These are phyloP conservation scores for Saccharomycopsis phalli DNA, from an alignment of 1,139 yeast genomes.

Conservation along the genomic window DNA sequence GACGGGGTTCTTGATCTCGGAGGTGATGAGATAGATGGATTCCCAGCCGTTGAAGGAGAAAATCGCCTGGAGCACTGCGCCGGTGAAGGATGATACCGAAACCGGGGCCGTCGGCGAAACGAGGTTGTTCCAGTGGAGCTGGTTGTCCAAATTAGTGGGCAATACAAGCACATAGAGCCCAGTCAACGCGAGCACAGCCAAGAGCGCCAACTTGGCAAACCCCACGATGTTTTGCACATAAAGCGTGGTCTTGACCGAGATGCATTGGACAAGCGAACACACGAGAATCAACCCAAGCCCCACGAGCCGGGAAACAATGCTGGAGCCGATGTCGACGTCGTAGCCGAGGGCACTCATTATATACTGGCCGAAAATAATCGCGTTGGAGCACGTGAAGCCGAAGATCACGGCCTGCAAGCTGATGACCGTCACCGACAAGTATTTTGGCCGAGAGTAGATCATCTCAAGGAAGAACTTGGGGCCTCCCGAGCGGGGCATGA, in stretches of 20 bases:
- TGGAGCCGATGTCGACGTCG: slow-evolving; percentile 30
- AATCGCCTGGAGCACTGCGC: slow-evolving; percentile 50
- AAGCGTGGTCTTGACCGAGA: slow-evolving; percentile 46
- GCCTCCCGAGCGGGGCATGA: slow-evolving; percentile 69
- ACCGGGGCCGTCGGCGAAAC: slow-evolving; percentile 25
- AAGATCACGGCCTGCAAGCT: slow-evolving; percentile 49
- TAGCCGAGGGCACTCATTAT: slow-evolving; percentile 42
- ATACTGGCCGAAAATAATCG: slow-evolving; percentile 67
- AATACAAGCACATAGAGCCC: slow-evolving; percentile 42
- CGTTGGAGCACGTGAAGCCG: slow-evolving; percentile 58
- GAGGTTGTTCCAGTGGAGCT: slow-evolving; percentile 31
- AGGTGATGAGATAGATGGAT: slow-evolving; percentile 51
- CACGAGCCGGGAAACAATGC: slow-evolving; percentile 30
- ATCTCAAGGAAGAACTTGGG: slow-evolving; percentile 61
- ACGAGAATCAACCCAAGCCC: slow-evolving; percentile 38
- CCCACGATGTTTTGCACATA: slow-evolving; percentile 51
- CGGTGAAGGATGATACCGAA: slow-evolving; percentile 39
- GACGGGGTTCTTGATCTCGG: slow-evolving; percentile 51
- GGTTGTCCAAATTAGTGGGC: slow-evolving; percentile 33
- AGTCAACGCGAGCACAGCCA: slow-evolving; percentile 39
- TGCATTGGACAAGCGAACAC: slow-evolving; percentile 43
- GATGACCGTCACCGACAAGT: slow-evolving; percentile 51
- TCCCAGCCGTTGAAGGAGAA: slow-evolving; percentile 62
- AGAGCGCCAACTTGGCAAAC: slow-evolving; percentile 39
- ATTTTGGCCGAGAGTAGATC: slow-evolving; percentile 49